Conservation (phyloP, 2,329 filamentous ascomycete genomes). For the Periconia macrospinosa region DNA sequence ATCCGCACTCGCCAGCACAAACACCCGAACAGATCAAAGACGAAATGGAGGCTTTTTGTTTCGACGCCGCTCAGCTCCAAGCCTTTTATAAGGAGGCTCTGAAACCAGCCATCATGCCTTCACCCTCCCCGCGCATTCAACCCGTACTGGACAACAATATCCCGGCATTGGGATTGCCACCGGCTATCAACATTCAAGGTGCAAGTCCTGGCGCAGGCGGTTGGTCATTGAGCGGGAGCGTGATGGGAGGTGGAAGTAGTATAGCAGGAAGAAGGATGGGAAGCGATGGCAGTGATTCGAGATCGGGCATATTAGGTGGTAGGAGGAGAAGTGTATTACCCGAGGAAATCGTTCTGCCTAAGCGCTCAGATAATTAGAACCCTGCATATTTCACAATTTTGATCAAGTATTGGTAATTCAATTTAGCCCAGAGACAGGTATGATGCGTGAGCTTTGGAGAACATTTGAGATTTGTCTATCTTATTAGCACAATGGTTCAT, state of each 20-base stretch:
- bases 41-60: slow-evolving; percentile 49
- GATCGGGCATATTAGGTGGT: slow-evolving; percentile 17
- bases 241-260: slow-evolving; percentile 21
- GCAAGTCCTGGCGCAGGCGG: slow-evolving; percentile 33
- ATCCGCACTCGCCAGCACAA: slow-evolving; percentile 5
- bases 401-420: too few relatives aligned
- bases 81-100: slow-evolving; percentile 47
- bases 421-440: too few relatives aligned
- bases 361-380: slow-evolving; percentile 25
- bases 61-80: slow-evolving; percentile 42
- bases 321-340: slow-evolving; percentile 24
- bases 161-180: slow-evolving; percentile 47
- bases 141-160: slow-evolving; percentile 44
- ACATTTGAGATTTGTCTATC: too few relatives aligned
- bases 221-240: slow-evolving; percentile 26
- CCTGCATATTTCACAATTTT: too few relatives aligned
- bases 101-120: slow-evolving; percentile 25
- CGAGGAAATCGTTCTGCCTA: slow-evolving; percentile 21
- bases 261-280: slow-evolving; percentile 35
- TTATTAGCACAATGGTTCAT: too few relatives aligned
- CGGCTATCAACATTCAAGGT: slow-evolving; percentile 40
- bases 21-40: slow-evolving; percentile 48
- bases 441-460: too few relatives aligned
- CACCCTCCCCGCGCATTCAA: slow-evolving; percentile 43
- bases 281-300: slow-evolving; percentile 20